A percentile compares a stretch with the other conserved stretches of the same genome.
Evolutionary conservation across 768 basidiomycete genomes (phyloP).

Genomic region (Suillus americanus): DNA sequence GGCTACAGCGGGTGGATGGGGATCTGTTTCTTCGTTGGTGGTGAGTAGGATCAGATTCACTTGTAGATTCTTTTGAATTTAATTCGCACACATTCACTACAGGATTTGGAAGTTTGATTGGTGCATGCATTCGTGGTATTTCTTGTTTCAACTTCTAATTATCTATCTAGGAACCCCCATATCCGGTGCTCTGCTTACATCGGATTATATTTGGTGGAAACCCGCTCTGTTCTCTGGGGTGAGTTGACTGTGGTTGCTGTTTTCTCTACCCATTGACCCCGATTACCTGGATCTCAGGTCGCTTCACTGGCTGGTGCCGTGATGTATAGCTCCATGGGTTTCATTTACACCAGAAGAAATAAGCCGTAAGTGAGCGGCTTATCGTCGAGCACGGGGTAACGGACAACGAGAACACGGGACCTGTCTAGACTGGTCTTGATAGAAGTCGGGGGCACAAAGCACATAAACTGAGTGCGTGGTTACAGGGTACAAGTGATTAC

Average conservation of each 20-base stretch:
- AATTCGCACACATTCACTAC: not conserved
- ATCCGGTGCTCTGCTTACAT: not conserved
- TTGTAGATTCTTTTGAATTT: not conserved
- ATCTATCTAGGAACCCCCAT: not conserved
- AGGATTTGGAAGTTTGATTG: not conserved
- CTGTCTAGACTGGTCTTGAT: no score
- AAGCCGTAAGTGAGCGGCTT: not conserved
- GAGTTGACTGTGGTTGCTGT: not conserved
- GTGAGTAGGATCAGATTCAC: conserved; percentile 25
- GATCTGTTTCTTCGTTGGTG: conserved; percentile 46
- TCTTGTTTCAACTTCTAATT: not conserved
- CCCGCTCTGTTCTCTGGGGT: not conserved
- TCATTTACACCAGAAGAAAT: not conserved
- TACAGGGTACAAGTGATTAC: no score
- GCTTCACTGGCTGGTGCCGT: not conserved
- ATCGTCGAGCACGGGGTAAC: not conserved
- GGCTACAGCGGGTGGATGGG: conserved; percentile 39
- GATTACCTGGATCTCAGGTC: not conserved
- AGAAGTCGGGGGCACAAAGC: no score
- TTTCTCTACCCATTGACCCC: not conserved
- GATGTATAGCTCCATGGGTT: not conserved
- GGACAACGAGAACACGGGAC: no score
- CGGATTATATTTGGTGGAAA: not conserved
- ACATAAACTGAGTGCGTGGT: no score
- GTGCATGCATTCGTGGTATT: not conserved